Base-by-base conservation (phyloP, 257 asterid genomes). In the Verbascum thapsus region DNA sequence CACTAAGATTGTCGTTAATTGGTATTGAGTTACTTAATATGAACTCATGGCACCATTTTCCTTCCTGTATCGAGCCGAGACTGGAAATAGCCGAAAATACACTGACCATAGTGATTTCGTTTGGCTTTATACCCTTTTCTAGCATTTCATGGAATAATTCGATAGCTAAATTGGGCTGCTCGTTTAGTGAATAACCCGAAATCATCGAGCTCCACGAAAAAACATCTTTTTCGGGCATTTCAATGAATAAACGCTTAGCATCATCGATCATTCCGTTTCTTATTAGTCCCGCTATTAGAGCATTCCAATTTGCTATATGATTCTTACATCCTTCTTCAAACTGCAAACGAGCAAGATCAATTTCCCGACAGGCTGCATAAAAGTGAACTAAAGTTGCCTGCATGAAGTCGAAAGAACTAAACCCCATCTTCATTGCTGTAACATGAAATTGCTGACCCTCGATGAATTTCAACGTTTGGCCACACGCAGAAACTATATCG, bases 131-230 rank as follows among this genome's bases (percentile, higher is more conserved):
- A 23, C 94, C 84, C 17, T 60, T 48, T 11, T 15, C 73, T 38
- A 89, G 81, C 97, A 89, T 89, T 68, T 79, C 74, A 39, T 69
- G 94, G 35, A 92, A 92, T 52, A 89, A 76, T 59, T 82, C 85
- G 17, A 83, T 58, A 55, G 99, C 94, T 43, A 58, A 67, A 62
- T 67, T 70, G 40, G 90, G 80, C 72, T 82, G 77, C 60, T 81
- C 84, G 11, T 66, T 76, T 41, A 87, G 97, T 16, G 97, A 77
- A 55, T 81, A 89, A 64, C 99, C 97, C 12, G 97, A 80, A 40
- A 92, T 87, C 95, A 92, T 85, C 8, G 96, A 80, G 76, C 96
- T 92, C 96, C 96, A 92, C 1, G 97, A 82, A 81, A 89, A 92
- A 76, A 92, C 67, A 72, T 92, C 97, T 55, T 80, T 74, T 62